Percentiles rank a stretch among this genome's conserved stretches.
Evolutionary conservation across 257 asterid species (phyloP).

Genomic region (Solanum pimpinellifolium): DNA sequence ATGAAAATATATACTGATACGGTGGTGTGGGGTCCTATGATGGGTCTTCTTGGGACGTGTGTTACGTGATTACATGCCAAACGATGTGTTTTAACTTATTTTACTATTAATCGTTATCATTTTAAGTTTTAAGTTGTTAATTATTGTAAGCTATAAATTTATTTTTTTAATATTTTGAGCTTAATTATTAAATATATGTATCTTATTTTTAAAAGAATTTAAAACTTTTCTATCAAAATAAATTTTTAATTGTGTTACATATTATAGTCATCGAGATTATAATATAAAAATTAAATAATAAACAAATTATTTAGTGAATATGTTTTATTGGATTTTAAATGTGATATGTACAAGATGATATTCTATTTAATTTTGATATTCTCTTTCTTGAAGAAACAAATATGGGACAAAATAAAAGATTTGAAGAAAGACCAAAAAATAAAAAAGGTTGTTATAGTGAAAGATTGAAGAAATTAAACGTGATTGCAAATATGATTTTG

Average conservation of each 20-base stretch:
- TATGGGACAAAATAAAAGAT: not conserved
- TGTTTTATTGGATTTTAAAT: not conserved
- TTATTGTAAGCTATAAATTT: no score
- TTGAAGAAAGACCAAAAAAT: not conserved
- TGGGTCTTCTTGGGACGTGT: conserved; percentile 18
- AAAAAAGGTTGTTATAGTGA: not conserved
- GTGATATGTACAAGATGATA: not conserved
- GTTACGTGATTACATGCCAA: not conserved
- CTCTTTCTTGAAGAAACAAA: not conserved
- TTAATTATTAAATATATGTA: no score
- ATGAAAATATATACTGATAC: not conserved
- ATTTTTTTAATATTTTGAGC: no score
- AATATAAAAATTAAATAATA: not conserved
- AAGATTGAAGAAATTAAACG: not conserved
- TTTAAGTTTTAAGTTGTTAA: no score
- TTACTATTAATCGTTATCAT: no score
- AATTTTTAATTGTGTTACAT: no score
- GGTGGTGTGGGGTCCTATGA: not conserved
- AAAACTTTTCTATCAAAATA: no score
- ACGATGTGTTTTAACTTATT: not conserved
- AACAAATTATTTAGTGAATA: not conserved
- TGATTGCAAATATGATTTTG: not conserved
- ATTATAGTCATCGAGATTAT: not conserved
- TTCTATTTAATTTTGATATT: not conserved
- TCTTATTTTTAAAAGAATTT: no score